Base-by-base conservation (phyloP, 2,329 filamentous ascomycete genomes). In the Fusarium praegraminearum region DNA sequence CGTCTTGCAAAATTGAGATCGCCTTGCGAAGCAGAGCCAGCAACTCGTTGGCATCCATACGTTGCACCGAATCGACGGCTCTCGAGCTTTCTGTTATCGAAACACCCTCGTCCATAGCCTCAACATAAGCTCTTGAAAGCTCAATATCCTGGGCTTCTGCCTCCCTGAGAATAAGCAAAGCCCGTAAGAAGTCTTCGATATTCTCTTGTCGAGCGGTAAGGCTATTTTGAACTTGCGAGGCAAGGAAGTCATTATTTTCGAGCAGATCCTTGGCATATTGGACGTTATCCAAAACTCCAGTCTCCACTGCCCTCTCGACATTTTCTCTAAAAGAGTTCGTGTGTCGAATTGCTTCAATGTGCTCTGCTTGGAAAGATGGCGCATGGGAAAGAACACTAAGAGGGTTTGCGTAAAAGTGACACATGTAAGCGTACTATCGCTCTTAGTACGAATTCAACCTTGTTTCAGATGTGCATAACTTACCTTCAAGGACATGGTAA, bases 391-490 rank as follows among this genome's bases (percentile, higher is more conserved):
- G 84, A 6, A 93, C 78, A 65, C 89, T 93, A 5, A 94, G 82
- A 1, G 91, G 88, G 71, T 94, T 95, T 40, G 91, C 91, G 72
- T 93, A 95, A 75, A 93, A 95, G 76, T 94, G 91, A 60, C 90
- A 93, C 92, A 97, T 94, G 76, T 94, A 93, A 1, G 90, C 89
- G 79, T 95, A 96, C 87, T 93, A 77, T 20, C 65, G 22, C 7
- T 41, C 6, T 76, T 40, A 74, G 65, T 22, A 33, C 35, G 50
- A 15, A 26, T 22, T 30, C 18, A 26, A 18, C 2, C 32, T 18
- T 20, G 3, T 24, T 4, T 16, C 7, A 20, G 8, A 5, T 38
- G 33, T 16, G 18, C 13, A 16, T 50, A 55, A 24, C 78, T 71
- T 77, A 90, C 90, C 83, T 92, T 91, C 4, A 94, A 74, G 13